phyloP scores from a whole-genome alignment of 345 rosid species.

The Leavenworthia alabamica region DNA sequence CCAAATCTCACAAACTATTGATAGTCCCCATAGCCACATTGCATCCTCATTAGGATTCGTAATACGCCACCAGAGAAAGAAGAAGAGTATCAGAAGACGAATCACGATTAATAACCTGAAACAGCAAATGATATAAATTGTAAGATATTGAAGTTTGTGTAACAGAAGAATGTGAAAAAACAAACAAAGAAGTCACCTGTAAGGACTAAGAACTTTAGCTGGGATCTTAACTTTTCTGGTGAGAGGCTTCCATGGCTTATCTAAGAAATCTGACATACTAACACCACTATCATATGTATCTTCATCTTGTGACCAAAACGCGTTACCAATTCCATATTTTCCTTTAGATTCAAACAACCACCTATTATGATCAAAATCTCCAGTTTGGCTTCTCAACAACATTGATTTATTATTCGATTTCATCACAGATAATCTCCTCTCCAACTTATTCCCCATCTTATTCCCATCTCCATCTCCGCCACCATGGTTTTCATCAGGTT shows the following conservation, averaged over 20 bases:
- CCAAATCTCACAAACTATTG: conserved; percentile 81
- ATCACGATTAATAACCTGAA: conserved; percentile 41
- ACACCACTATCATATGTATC: conserved; percentile 41
- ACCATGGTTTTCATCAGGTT: conserved; percentile 25
- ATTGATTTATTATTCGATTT: conserved; percentile 66
- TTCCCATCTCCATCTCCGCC: conserved; percentile 12
- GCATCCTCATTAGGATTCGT: conserved; percentile 78
- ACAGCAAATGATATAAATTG: not conserved
- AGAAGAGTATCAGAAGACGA: conserved; percentile 43
- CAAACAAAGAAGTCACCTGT: conserved; percentile 44
- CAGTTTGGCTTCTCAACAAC: conserved; percentile 78
- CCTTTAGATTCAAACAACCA: conserved; percentile 80
- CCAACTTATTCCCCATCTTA: conserved; percentile 38
- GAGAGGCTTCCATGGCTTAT: conserved; percentile 96
- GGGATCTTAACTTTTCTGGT: conserved; percentile 68
- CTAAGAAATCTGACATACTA: conserved; percentile 76
- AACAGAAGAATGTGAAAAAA: not conserved
- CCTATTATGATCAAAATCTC: conserved; percentile 90
- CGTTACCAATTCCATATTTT: conserved; percentile 66
- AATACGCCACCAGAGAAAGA: conserved; percentile 73
- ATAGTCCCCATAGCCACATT: conserved; percentile 80
- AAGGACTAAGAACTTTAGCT: conserved; percentile 69
- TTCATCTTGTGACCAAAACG: conserved; percentile 63
- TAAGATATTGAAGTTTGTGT: not conserved
- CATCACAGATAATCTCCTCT: conserved; percentile 70